phyloP scores from a whole-genome alignment of 768 basidiomycete genomes.

The Xerocomellus amylosporus region DNA sequence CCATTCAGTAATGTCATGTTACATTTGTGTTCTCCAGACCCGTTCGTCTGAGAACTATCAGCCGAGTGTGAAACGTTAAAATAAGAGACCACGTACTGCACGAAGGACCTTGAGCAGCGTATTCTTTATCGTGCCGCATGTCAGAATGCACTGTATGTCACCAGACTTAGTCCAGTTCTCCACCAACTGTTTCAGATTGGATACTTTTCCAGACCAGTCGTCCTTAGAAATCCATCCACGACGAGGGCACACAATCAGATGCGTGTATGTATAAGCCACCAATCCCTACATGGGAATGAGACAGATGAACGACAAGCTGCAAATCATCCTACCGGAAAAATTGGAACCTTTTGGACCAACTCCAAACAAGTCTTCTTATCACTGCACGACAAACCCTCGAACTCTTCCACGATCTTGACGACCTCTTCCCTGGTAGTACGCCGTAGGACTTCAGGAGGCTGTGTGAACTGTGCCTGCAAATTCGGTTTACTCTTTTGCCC shows the following conservation, averaged over 20 bases:
- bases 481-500: slow-evolving; percentile 5
- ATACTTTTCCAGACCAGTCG: slow-evolving; percentile 8
- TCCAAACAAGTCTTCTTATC: slow-evolving; percentile 13
- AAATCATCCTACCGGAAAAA: slow-evolving; percentile 23
- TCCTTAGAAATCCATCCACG: slow-evolving; percentile 7
- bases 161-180: slow-evolving; percentile 6
- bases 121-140: slow-evolving; percentile 10
- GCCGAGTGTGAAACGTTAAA: background rate
- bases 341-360: slow-evolving; percentile 13
- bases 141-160: slow-evolving; percentile 12
- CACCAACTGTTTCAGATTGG: slow-evolving; percentile 8
- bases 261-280: slow-evolving; percentile 31
- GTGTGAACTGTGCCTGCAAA: background rate
- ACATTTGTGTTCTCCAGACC: slow-evolving; percentile 18
- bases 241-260: slow-evolving; percentile 17
- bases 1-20: slow-evolving; percentile 23
- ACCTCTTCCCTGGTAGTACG: slow-evolving; percentile 12
- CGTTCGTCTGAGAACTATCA: slow-evolving; percentile 15
- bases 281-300: slow-evolving; percentile 22
- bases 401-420: slow-evolving; percentile 17
- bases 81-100: slow-evolving; percentile 6
- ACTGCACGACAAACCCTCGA: slow-evolving; percentile 8
- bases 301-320: background rate
- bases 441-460: slow-evolving; percentile 12
- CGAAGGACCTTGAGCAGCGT: slow-evolving; percentile 15